Evolutionary conservation across 257 asterid genomes (phyloP), one percentile per base, ranked within the genome.

Genomic region (Rhazya stricta): DNA sequence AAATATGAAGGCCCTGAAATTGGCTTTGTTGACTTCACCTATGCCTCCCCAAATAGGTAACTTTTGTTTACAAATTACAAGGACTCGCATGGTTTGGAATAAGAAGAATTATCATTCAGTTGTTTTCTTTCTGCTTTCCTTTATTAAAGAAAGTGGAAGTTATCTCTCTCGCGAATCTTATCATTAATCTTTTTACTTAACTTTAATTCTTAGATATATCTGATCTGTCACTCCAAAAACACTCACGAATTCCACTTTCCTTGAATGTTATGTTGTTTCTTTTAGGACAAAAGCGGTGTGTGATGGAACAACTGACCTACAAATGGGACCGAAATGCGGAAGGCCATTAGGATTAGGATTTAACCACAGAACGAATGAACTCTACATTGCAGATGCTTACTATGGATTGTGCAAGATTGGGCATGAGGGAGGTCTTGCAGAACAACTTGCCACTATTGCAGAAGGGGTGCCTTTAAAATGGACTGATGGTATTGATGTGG

Each of bases 321-420:
- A 30, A 37, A 29, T 32, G 6, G 82, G 65, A 19, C 73, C 69
- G 4, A 27, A 56, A 9, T 88, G 90, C 45, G 90, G 86, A 68
- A 83, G 86, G 78, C 86, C 92, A 0, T 27, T 84, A 25, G 92
- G 85, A 29, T 78, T 88, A 1, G 84, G 75, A 45, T 84, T 84
- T 78, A 61, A 88, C 80, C 79, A 42, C 60, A 45, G 25, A 30
- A 83, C 85, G 0, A 74, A 79, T 9, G 84, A 86, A 19, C 86
- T 88, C 30, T 88, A 83, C 67, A 71, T 88, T n/a, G 46, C 75
- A 18, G 89, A 84, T 46, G 75, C 32, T 72, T 72, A 27, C 42
- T 53, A 16, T 48, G 54, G 29, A 1, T 36, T 74, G 62, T 74
- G 65, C 9, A 74, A 34, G 18, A 65, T 74, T 23, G 78, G 78